phyloP scores from a whole-genome alignment of 306 rosid species.

The Pachyrhizus erosus region DNA sequence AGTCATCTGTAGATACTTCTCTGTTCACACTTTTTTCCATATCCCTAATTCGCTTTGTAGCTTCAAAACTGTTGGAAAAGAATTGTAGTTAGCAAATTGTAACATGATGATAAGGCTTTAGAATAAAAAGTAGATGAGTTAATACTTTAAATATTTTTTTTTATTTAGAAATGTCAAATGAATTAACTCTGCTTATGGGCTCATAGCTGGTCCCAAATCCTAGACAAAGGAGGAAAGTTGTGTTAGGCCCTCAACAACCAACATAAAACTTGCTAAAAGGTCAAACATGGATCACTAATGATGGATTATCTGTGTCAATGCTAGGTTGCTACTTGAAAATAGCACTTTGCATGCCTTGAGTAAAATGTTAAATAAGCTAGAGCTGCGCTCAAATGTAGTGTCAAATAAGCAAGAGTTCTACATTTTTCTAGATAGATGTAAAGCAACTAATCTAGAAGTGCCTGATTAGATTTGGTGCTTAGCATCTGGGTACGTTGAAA shows the following conservation, averaged over 20 bases:
- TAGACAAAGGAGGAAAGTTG: neutral
- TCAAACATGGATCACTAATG: neutral
- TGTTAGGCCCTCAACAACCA: neutral
- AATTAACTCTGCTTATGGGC: neutral
- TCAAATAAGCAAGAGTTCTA: neutral
- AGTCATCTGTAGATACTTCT: slow-evolving; percentile 51
- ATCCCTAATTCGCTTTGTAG: slow-evolving; percentile 73
- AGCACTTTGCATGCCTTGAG: neutral
- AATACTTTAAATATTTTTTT: neutral
- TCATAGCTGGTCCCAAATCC: neutral
- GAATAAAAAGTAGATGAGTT: neutral
- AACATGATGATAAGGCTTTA: neutral
- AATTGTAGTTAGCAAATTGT: slow-evolving; percentile 14
- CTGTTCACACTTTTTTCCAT: slow-evolving; percentile 55
- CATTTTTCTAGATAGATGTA: neutral
- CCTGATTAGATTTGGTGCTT: neutral
- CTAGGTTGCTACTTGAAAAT: neutral
- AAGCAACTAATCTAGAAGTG: neutral
- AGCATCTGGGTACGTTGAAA: neutral
- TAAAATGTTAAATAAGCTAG: neutral
- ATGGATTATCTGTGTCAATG: neutral
- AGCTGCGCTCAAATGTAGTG: neutral
- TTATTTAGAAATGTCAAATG: neutral
- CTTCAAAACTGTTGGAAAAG: slow-evolving; percentile 69
- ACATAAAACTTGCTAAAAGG: neutral